These are phyloP conservation scores for Cryphonectria parasitica DNA, from an alignment of 2,329 filamentous ascomycete genomes.

Conservation along the genomic window DNA sequence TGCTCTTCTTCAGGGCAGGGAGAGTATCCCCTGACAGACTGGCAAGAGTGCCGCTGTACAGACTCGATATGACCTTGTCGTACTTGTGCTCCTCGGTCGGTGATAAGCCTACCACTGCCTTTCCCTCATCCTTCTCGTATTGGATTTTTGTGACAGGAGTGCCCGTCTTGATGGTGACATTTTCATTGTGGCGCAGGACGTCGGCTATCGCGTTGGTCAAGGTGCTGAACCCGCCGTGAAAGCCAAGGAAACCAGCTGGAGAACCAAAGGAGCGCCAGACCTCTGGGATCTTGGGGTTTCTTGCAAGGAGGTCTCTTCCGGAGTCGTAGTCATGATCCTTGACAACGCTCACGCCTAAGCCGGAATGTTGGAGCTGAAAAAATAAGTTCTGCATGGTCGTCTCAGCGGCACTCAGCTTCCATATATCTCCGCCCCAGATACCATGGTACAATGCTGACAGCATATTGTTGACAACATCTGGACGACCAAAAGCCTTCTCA, in stretches of 20 bases:
- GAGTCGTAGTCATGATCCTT: constrained; percentile 27
- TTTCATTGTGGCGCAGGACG: constrained; percentile 54
- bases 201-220: constrained; percentile 59
- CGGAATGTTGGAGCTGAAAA: constrained; percentile 44
- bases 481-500: constrained; percentile 53
- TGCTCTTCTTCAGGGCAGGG: constrained; percentile 53
- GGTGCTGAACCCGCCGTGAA: constrained; percentile 64
- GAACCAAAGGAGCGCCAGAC: constrained; percentile 34
- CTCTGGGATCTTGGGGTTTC: constrained; percentile 27
- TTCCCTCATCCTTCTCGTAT: constrained; percentile 42
- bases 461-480: constrained; percentile 69
- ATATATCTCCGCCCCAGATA: constrained; percentile 89
- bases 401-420: constrained; percentile 74
- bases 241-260: constrained; percentile 47
- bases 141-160: constrained; percentile 53
- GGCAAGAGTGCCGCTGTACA: constrained; percentile 54
- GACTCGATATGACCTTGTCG: constrained; percentile 68
- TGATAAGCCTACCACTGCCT: constrained; percentile 46
- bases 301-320: constrained; percentile 26
- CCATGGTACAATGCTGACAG: constrained; percentile 80
- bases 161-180: constrained; percentile 62
- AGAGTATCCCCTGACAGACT: constrained; percentile 44
- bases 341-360: constrained; percentile 16
- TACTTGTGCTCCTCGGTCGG: constrained; percentile 39
- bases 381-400: constrained; percentile 56